A percentile compares a stretch with the other conserved stretches of the same genome.
These are phyloP conservation scores for Chenopodium formosanum DNA, from an alignment of 148 eudicot genomes.

Conservation along the genomic window DNA sequence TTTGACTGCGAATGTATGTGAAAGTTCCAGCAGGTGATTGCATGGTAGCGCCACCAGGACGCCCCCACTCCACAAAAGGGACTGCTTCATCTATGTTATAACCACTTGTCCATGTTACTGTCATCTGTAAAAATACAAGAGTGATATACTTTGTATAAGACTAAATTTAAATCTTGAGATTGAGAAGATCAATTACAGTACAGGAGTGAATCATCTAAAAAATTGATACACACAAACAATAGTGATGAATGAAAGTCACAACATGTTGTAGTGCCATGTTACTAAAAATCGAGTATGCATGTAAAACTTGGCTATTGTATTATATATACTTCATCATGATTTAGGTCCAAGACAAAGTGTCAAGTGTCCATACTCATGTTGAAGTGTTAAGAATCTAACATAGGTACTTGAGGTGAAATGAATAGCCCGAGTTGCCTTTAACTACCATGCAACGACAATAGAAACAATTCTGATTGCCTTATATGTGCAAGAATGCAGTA, in stretches of 20 bases:
- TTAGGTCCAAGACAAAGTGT: neutral
- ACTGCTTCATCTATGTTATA: constrained; percentile 64
- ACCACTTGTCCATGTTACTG: constrained; percentile 88
- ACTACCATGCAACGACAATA: neutral
- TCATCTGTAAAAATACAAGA: constrained; percentile 45
- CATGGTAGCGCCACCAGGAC: constrained; percentile 21
- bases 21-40: constrained; percentile 70
- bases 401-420: neutral
- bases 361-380: neutral
- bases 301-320: neutral
- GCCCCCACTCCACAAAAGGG: constrained; percentile 72
- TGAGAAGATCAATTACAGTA: neutral
- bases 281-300: neutral
- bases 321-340: neutral
- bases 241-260: neutral
- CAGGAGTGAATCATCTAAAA: neutral
- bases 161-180: neutral
- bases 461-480: neutral
- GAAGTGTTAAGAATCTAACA: neutral
- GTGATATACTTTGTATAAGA: neutral
- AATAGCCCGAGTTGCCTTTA: neutral
- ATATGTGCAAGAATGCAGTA: no score
- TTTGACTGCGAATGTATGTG: constrained; percentile 52
- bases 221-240: constrained; percentile 20
- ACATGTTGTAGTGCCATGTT: neutral